Evolutionary conservation across 2,329 filamentous ascomycete genomes (phyloP).

Genomic region (Polytolypa hystricis): DNA sequence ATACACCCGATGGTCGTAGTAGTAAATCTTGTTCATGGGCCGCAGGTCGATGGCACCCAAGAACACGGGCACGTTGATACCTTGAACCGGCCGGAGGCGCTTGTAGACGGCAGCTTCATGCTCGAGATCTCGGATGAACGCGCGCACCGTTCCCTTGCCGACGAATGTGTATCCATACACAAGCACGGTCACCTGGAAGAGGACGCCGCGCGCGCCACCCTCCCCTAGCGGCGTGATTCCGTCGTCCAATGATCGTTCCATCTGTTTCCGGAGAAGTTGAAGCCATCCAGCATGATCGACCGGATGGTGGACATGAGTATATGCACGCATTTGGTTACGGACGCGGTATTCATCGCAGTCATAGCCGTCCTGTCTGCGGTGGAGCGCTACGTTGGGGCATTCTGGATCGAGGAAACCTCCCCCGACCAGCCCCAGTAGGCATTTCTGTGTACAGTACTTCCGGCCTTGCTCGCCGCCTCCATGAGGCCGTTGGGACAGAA

Average conservation of each 20-base stretch:
- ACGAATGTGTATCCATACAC: conserved; percentile 17
- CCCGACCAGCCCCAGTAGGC: conserved; percentile 6
- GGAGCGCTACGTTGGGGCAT: conserved; percentile 29
- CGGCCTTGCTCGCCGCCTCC: no score
- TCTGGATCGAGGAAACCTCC: conserved; percentile 19
- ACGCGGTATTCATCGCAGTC: conserved; percentile 1
- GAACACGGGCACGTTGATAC: conserved; percentile 10
- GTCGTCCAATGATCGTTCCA: conserved; percentile 3
- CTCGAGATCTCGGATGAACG: conserved; percentile 5
- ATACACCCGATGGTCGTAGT: conserved; percentile 5
- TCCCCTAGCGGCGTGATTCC: conserved; percentile 11
- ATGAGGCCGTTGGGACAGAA: no score
- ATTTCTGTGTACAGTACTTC: conserved; percentile 8
- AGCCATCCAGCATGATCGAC: conserved; percentile 6
- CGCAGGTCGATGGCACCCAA: conserved; percentile 11
- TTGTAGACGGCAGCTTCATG: conserved; percentile 12
- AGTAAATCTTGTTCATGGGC: conserved; percentile 5
- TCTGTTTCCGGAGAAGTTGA: conserved; percentile 6
- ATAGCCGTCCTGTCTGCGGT: conserved; percentile 15
- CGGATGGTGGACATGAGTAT: no score
- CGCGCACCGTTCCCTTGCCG: conserved; percentile 11
- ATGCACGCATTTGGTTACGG: no score
- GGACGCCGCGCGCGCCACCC: conserved; percentile 17
- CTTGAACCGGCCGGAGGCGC: conserved; percentile 9
- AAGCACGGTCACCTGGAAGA: conserved; percentile 20